Evolutionary conservation across 106 monocot genomes (phyloP), one percentile per base, ranked within the genome.

Genomic region (Posidonia australis): DNA sequence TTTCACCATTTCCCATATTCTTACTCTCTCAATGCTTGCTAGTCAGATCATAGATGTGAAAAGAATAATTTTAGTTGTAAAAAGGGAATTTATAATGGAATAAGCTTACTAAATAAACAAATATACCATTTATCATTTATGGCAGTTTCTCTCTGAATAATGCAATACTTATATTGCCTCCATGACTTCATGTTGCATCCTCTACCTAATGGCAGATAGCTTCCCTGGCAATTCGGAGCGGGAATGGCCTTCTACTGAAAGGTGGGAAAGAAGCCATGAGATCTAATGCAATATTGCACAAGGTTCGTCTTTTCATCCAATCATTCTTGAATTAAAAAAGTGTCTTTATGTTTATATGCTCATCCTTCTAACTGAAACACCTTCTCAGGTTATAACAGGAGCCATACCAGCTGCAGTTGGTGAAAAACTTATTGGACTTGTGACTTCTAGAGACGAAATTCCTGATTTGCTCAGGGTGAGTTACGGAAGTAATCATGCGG

Each of bases 191-290:
- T 19, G 1, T 0, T 61, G 32, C 61, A 4, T 42, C 11, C 19
- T 66, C n/a, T 19, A 61, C 41, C 7, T 63, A 14, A 77, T 71
- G 19, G 52, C 74, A 96, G 90, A 98, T 98, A 78, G 82, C 90
- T 57, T 90, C 96, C 58, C 79, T 98, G 77, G 96, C 90, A 62
- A 65, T 98, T 71, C 79, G 84, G 63, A 98, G 90, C 77, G 90
- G 90, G 36, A 98, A 98, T 75, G 96, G 96, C 42, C 90, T 98
- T 72, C 90, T 98, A 67, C 72, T 98, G 42, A 98, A 98, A 87
- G 96, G 90, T 60, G 96, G 90, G 26, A 98, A 96, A 74, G 90
- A 98, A 80, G 90, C 96, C 31, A 82, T 74, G 77, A 87, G 84
- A 73, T 90, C 90, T 28, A 98, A 98, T 74, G 74, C 78, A 29